phyloP scores from a whole-genome alignment of 2,329 filamentous ascomycete species.

The Apiospora rasikravindrae region DNA sequence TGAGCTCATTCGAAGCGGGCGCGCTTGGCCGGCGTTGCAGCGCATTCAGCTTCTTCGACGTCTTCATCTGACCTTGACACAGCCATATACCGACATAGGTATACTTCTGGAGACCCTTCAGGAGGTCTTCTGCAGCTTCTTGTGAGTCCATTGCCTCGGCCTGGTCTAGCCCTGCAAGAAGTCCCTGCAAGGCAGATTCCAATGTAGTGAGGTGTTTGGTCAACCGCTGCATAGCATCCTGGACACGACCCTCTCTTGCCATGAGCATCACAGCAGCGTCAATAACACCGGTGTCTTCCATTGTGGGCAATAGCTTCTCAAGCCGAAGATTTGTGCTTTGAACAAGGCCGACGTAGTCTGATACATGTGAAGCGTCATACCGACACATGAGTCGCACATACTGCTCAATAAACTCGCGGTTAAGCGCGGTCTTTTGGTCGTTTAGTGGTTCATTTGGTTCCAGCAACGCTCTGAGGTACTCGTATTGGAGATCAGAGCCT shows the following conservation, averaged over 20 bases:
- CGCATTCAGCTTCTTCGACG: conserved; percentile 50
- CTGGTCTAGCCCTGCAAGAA: conserved; percentile 67
- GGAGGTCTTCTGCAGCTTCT: conserved; percentile 75
- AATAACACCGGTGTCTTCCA: conserved; percentile 88
- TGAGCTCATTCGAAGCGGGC: conserved; percentile 49
- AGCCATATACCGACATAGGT: conserved; percentile 94
- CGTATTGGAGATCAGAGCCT: conserved; percentile 69
- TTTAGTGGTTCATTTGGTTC: conserved; percentile 58
- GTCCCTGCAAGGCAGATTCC: conserved; percentile 76
- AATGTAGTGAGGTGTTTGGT: conserved; percentile 81
- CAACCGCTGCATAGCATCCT: conserved; percentile 83
- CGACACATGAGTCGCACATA: conserved; percentile 93
- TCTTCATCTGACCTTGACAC: conserved; percentile 83
- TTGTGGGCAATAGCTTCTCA: conserved; percentile 79
- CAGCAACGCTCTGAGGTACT: conserved; percentile 78
- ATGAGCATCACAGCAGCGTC: conserved; percentile 93
- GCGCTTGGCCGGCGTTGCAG: conserved; percentile 59
- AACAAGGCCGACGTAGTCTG: conserved; percentile 79
- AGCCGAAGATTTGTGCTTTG: conserved; percentile 80
- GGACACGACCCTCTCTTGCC: conserved; percentile 83
- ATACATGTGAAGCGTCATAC: conserved; percentile 82
- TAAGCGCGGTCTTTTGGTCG: conserved; percentile 42
- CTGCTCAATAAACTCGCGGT: conserved; percentile 73
- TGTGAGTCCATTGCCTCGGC: conserved; percentile 52
- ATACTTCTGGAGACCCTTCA: conserved; percentile 85